Conservation (phyloP, 2,329 filamentous ascomycete genomes). For the Metarhizium album region DNA sequence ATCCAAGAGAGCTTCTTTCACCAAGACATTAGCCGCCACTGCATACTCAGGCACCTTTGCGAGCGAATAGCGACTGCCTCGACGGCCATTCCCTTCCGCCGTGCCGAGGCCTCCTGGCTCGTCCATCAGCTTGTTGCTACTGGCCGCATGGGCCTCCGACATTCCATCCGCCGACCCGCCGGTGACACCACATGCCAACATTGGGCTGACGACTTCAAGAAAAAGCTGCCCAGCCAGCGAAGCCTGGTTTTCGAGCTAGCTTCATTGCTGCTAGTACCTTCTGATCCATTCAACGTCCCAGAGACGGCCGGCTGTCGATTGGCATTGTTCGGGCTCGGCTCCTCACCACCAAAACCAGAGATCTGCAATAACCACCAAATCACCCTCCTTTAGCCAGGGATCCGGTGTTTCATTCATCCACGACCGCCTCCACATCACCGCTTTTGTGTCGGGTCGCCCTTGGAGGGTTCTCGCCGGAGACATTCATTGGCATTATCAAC, state of each 20-base stretch:
- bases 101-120: too few species aligned
- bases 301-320: background rate
- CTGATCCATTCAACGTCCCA: background rate
- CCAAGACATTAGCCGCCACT: slow-evolving; percentile 2
- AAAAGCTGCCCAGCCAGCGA: background rate
- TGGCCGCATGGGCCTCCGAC: background rate
- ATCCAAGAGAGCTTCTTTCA: background rate
- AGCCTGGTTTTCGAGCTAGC: background rate
- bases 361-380: background rate
- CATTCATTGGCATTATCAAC: background rate
- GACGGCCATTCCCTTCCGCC: background rate
- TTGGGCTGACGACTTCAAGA: background rate
- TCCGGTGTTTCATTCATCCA: too few species aligned
- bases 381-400: too few species aligned
- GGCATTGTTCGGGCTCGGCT: background rate
- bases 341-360: background rate
- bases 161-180: background rate
- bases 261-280: background rate
- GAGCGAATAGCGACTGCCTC: too few species aligned
- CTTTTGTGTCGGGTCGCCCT: background rate
- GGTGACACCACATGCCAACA: slow-evolving; percentile 4
- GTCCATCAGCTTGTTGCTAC: background rate
- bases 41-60: background rate
- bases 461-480: background rate
- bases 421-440: background rate